Conservation (phyloP, 345 rosid genomes). For the sweet orange (Citrus sinensis) region DNA sequence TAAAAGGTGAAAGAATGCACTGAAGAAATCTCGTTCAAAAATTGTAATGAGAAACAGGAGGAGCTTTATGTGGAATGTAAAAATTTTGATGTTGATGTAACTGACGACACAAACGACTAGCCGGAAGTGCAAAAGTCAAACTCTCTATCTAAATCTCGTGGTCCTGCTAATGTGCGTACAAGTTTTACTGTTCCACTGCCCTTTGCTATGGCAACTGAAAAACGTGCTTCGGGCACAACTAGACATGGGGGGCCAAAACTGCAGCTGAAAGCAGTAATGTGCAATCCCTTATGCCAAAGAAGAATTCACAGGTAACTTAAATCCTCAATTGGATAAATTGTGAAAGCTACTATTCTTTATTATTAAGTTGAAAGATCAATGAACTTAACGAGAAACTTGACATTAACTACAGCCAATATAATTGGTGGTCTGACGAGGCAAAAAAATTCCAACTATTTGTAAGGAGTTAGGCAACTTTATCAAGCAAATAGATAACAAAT, state of each 20-base stretch:
- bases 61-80: conserved; percentile 38
- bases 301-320: conserved; percentile 50
- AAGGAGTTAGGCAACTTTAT: neutral
- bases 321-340: too few species aligned
- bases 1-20: too few species aligned
- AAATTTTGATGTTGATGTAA: conserved; percentile 19
- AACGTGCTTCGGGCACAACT: conserved; percentile 24
- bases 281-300: conserved; percentile 25
- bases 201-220: conserved; percentile 52
- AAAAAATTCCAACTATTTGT: too few species aligned
- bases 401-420: neutral
- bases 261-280: conserved; percentile 23
- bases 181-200: conserved; percentile 40
- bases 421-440: neutral
- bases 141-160: conserved; percentile 32
- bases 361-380: neutral
- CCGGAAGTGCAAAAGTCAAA: conserved; percentile 30
- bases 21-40: conserved; percentile 6
- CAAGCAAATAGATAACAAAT: neutral
- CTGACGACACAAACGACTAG: conserved; percentile 28
- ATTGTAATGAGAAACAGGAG: conserved; percentile 35
- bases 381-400: neutral
- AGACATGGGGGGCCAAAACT: conserved; percentile 25
- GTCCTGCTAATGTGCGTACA: conserved; percentile 21
- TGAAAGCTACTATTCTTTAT: neutral